These are phyloP conservation scores for Pseudogymnoascus sp. DNA, from an alignment of 2,329 filamentous ascomycete species.

Conservation along the genomic window DNA sequence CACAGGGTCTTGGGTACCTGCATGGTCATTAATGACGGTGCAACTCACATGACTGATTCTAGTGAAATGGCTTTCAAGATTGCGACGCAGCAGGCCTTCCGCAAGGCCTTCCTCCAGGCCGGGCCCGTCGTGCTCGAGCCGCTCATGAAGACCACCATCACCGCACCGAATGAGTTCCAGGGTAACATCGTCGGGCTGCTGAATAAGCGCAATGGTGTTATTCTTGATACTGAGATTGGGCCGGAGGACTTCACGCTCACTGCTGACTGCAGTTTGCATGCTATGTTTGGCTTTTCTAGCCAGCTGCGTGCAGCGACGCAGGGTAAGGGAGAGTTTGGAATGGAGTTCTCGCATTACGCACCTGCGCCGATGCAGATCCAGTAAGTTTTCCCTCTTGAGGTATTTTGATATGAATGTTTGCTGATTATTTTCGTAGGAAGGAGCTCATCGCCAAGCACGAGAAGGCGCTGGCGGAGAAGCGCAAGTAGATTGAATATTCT, in stretches of 20 bases:
- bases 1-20: constrained; percentile 82
- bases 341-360: constrained; percentile 98
- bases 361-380: constrained; percentile 82
- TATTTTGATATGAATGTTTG: not conserved
- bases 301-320: constrained; percentile 89
- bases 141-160: constrained; percentile 96
- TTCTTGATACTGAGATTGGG: constrained; percentile 91
- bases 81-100: constrained; percentile 93
- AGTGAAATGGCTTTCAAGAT: constrained; percentile 94
- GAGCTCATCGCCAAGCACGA: constrained; percentile 60
- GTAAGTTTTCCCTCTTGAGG: constrained; percentile 43
- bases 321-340: constrained; percentile 95
- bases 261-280: constrained; percentile 87
- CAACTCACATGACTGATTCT: constrained; percentile 95
- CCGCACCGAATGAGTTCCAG: constrained; percentile 94
- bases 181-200: constrained; percentile 88
- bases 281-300: constrained; percentile 95
- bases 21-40: constrained; percentile 94
- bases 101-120: constrained; percentile 78
- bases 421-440: constrained; percentile 34
- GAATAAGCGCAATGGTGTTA: constrained; percentile 94
- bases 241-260: constrained; percentile 87
- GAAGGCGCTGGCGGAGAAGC: constrained; percentile 54
- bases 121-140: constrained; percentile 84
- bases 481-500: not conserved